These are phyloP conservation scores for Pezicula neosporulosa DNA, from an alignment of 2,329 filamentous ascomycete species.

Conservation along the genomic window DNA sequence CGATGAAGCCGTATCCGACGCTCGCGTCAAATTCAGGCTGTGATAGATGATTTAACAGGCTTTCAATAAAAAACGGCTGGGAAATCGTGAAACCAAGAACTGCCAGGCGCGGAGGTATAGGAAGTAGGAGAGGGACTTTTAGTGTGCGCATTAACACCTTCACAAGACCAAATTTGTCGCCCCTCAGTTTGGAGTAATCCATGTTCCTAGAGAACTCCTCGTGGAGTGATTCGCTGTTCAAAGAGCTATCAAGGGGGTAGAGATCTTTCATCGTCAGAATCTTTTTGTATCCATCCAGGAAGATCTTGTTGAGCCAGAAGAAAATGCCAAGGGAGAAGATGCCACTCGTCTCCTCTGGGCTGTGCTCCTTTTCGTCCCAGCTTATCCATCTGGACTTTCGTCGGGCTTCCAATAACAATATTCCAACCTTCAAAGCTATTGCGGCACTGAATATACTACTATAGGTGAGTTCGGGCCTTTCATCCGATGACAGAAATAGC, in stretches of 20 bases:
- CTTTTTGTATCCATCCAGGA: constrained; percentile 22
- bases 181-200: constrained; percentile 6
- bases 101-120: constrained; percentile 20
- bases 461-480: constrained; percentile 8
- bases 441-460: constrained; percentile 7
- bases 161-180: constrained; percentile 9
- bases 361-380: constrained; percentile 23
- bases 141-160: constrained; percentile 24
- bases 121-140: constrained; percentile 20
- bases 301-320: constrained; percentile 29
- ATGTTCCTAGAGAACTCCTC: constrained; percentile 7
- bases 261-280: constrained; percentile 23
- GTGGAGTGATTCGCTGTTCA: constrained; percentile 15
- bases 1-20: constrained; percentile 21
- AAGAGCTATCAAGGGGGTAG: constrained; percentile 20
- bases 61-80: constrained; percentile 25
- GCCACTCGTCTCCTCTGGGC: constrained; percentile 27
- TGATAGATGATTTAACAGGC: constrained; percentile 14
- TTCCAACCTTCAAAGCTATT: constrained; percentile 5
- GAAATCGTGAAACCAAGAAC: constrained; percentile 23
- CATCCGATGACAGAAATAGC: constrained; percentile 1
- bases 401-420: constrained; percentile 5
- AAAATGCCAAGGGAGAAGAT: constrained; percentile 26
- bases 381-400: constrained; percentile 22
- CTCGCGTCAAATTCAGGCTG: constrained; percentile 13